Evolutionary conservation across 202 grass and related monocot genomes (phyloP).

Genomic region (Zoysia matrella): DNA sequence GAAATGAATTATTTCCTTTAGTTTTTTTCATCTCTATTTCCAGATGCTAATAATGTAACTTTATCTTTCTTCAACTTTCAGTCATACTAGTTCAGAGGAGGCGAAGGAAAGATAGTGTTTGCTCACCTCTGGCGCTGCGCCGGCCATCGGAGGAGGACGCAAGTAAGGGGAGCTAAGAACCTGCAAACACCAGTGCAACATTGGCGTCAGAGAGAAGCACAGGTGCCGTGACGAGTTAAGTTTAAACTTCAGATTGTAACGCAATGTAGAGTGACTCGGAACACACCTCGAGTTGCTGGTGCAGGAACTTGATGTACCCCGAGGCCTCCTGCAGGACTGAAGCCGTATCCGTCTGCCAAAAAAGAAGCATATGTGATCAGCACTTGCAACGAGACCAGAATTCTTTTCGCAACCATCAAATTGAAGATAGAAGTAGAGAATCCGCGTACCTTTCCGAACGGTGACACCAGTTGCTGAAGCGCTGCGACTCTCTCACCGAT

Average conservation of each 20-base stretch:
- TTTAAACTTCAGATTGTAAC: not conserved
- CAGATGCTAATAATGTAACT: no score
- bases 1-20: no score
- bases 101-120: not conserved
- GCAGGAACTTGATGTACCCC: conserved; percentile 50
- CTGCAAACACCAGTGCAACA: conserved; percentile 40
- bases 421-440: no score
- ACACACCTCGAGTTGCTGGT: conserved; percentile 66
- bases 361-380: not conserved
- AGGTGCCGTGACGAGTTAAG: not conserved
- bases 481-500: conserved; percentile 76
- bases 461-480: conserved; percentile 66
- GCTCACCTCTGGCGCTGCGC: conserved; percentile 63
- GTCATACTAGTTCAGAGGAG: not conserved
- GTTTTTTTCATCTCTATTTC: no score
- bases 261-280: not conserved
- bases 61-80: not conserved
- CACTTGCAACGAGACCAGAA: not conserved
- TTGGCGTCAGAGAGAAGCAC: not conserved
- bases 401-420: no score
- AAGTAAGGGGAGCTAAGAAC: conserved; percentile 56
- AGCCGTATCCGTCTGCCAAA: conserved; percentile 85
- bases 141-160: conserved; percentile 28
- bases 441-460: conserved; percentile 36
- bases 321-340: conserved; percentile 94